Evolutionary conservation across 2,329 filamentous ascomycete species (phyloP).

Genomic region (Alternaria sp.): DNA sequence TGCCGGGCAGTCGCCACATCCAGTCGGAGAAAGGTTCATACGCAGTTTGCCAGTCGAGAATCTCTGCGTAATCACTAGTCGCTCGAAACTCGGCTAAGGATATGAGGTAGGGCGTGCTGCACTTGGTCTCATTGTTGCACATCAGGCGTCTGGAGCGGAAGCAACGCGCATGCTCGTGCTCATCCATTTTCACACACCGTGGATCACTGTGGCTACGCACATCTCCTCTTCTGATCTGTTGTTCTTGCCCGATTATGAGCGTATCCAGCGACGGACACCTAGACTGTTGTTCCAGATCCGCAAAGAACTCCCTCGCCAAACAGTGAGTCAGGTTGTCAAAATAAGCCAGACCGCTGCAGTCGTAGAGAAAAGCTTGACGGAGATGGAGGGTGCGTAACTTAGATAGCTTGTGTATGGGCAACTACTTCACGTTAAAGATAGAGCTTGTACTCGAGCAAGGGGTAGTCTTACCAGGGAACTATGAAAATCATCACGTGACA

Average conservation of each 20-base stretch:
- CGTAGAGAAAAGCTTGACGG: background rate
- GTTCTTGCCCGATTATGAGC: background rate
- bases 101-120: background rate
- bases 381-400: slow-evolving; percentile 1
- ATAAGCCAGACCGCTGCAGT: background rate
- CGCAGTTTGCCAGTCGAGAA: background rate
- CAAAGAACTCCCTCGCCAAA: background rate
- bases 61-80: background rate
- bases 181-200: background rate
- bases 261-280: background rate
- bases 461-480: background rate
- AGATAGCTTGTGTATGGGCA: background rate
- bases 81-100: background rate
- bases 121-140: background rate
- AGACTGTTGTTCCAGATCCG: background rate
- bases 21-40: background rate
- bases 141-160: background rate
- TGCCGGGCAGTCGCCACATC: background rate
- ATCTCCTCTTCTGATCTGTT: background rate
- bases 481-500: background rate
- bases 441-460: background rate
- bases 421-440: background rate
- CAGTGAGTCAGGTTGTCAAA: background rate
- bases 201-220: background rate
- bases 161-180: background rate